Evolutionary conservation across 2,329 filamentous ascomycete species (phyloP).

Genomic region (Sordariomycetes sp.): DNA sequence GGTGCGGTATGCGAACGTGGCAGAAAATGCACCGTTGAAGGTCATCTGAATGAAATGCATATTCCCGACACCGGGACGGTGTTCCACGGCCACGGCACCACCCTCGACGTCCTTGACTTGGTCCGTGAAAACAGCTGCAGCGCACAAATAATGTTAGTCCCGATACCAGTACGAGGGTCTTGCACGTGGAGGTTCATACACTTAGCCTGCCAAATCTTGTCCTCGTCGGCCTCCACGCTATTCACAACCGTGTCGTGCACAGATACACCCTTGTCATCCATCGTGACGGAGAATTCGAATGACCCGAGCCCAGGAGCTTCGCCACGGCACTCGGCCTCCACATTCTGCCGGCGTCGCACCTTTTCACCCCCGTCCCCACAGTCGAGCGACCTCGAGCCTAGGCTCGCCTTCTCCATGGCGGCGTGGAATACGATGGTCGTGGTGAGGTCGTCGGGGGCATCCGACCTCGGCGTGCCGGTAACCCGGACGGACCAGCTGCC

Average conservation of each 20-base stretch:
- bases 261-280: slow-evolving; percentile 53
- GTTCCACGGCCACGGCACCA: slow-evolving; percentile 56
- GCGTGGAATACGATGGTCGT: slow-evolving; percentile 77
- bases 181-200: slow-evolving; percentile 15
- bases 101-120: slow-evolving; percentile 37
- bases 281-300: slow-evolving; percentile 69
- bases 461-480: slow-evolving; percentile 66
- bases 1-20: slow-evolving; percentile 80
- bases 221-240: slow-evolving; percentile 54
- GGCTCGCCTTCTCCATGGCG: slow-evolving; percentile 61
- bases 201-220: slow-evolving; percentile 79
- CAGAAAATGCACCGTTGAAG: slow-evolving; percentile 80
- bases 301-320: slow-evolving; percentile 62
- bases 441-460: slow-evolving; percentile 55
- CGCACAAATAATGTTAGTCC: not conserved
- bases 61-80: slow-evolving; percentile 63
- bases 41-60: slow-evolving; percentile 84
- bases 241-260: slow-evolving; percentile 66
- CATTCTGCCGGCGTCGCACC: slow-evolving; percentile 30
- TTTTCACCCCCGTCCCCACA: slow-evolving; percentile 11
- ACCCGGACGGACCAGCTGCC: slow-evolving; percentile 81
- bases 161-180: not conserved
- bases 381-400: slow-evolving; percentile 36
- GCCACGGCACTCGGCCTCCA: slow-evolving; percentile 61
- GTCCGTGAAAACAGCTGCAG: slow-evolving; percentile 37